Conservation (phyloP, 495 filamentous ascomycete species). For the Terfezia claveryi region DNA sequence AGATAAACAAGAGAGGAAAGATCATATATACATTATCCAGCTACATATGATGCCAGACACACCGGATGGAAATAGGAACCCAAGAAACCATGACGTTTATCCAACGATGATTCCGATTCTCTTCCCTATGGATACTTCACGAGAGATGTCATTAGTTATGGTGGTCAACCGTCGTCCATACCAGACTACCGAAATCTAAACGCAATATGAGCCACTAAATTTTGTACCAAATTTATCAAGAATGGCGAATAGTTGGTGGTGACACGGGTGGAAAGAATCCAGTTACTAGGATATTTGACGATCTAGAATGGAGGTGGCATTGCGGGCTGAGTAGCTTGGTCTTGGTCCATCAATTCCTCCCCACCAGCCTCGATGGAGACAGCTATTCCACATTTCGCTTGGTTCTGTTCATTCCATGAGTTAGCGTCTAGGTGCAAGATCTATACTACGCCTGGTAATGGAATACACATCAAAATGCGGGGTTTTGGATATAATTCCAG, state of each 20-base stretch:
- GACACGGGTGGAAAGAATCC: background rate
- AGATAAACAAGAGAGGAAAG: background rate
- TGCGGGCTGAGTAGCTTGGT: slow-evolving; percentile 24
- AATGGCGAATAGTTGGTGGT: background rate
- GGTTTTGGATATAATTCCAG: background rate
- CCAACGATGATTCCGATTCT: too few species aligned
- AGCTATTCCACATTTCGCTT: slow-evolving; percentile 80
- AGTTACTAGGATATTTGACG: background rate
- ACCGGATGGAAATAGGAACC: too few species aligned
- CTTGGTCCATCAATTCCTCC: slow-evolving; percentile 84
- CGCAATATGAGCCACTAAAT: too few species aligned
- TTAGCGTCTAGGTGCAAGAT: slow-evolving; percentile 6
- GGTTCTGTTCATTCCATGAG: slow-evolving; percentile 38
- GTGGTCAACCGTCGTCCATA: too few species aligned
- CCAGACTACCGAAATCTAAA: too few species aligned
- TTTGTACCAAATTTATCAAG: background rate
- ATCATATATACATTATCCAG: background rate
- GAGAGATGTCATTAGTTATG: too few species aligned
- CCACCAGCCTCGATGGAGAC: slow-evolving; percentile 78
- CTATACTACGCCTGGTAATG: background rate
- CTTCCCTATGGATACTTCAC: too few species aligned
- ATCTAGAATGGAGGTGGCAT: background rate
- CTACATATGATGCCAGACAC: too few species aligned
- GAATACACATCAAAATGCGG: background rate
- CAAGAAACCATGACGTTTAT: too few species aligned